Conservation (phyloP, 73 alveolate genomes). For the Tetrahymena thermophila region DNA sequence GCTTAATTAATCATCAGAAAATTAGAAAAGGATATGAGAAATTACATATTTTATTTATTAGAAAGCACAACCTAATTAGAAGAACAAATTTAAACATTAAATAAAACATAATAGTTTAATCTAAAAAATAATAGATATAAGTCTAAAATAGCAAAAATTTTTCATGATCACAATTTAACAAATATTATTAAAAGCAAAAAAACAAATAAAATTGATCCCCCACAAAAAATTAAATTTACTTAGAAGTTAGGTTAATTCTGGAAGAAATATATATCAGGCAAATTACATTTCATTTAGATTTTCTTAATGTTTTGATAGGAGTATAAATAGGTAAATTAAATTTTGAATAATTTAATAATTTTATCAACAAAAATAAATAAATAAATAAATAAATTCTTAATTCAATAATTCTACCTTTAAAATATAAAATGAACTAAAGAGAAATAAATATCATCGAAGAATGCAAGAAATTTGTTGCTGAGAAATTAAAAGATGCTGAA, state of each 20-base stretch:
- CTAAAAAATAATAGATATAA: too few relatives aligned
- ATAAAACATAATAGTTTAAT: too few relatives aligned
- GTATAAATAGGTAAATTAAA: background rate
- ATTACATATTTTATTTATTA: background rate
- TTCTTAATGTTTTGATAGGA: background rate
- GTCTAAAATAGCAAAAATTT: background rate
- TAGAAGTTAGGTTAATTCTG: background rate
- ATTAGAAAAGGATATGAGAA: too few relatives aligned
- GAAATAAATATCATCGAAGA: background rate
- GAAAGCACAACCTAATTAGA: background rate
- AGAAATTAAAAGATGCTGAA: conserved; percentile 14
- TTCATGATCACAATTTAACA: too few relatives aligned
- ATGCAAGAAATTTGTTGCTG: conserved; percentile 8
- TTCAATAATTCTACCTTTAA: background rate
- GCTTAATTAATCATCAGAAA: background rate
- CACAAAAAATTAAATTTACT: background rate
- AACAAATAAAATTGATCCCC: background rate
- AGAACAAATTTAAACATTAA: background rate
- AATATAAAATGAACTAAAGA: background rate
- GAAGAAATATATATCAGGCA: background rate
- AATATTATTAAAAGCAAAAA: background rate
- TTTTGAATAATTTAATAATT: background rate
- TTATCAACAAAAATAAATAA: background rate
- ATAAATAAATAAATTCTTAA: background rate
- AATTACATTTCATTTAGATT: background rate